phyloP scores from a whole-genome alignment of 2,329 filamentous ascomycete species.

The Curvularia sp. region DNA sequence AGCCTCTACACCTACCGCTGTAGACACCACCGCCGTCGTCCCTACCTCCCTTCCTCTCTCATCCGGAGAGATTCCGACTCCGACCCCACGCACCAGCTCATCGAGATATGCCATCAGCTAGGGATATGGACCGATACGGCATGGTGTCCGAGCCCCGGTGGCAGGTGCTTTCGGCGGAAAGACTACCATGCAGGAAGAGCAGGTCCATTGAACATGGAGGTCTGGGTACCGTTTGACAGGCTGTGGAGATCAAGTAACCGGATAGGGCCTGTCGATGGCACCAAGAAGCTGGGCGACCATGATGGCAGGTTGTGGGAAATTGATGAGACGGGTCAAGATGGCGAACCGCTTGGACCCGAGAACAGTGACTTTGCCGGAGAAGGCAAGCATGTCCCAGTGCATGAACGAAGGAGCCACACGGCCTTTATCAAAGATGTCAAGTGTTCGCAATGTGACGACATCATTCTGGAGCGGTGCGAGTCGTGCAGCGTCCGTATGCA shows the following conservation, averaged over 20 bases:
- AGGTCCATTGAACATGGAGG: constrained; percentile 63
- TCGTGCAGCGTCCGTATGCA: constrained; percentile 69
- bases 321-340: constrained; percentile 61
- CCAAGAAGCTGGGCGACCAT: constrained; percentile 43
- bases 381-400: constrained; percentile 62
- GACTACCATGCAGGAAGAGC: constrained; percentile 65
- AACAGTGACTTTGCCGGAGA: constrained; percentile 56
- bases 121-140: constrained; percentile 68
- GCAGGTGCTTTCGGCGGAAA: constrained; percentile 62
- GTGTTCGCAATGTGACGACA: constrained; percentile 62
- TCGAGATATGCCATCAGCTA: constrained; percentile 64
- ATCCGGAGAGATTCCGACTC: constrained; percentile 65
- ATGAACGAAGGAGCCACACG: constrained; percentile 62
- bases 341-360: constrained; percentile 62
- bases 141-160: constrained; percentile 66
- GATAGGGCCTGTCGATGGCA: constrained; percentile 56
- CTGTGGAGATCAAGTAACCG: constrained; percentile 67
- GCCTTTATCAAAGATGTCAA: constrained; percentile 62
- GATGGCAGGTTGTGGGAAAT: constrained; percentile 66
- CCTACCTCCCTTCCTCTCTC: constrained; percentile 65
- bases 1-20: constrained; percentile 69
- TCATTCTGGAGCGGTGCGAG: constrained; percentile 64
- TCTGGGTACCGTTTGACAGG: constrained; percentile 69
- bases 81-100: constrained; percentile 67
- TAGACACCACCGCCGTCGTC: constrained; percentile 66